Evolutionary conservation across 257 asterid genomes (phyloP).

Genomic region (Fraxinus quadrangulata): DNA sequence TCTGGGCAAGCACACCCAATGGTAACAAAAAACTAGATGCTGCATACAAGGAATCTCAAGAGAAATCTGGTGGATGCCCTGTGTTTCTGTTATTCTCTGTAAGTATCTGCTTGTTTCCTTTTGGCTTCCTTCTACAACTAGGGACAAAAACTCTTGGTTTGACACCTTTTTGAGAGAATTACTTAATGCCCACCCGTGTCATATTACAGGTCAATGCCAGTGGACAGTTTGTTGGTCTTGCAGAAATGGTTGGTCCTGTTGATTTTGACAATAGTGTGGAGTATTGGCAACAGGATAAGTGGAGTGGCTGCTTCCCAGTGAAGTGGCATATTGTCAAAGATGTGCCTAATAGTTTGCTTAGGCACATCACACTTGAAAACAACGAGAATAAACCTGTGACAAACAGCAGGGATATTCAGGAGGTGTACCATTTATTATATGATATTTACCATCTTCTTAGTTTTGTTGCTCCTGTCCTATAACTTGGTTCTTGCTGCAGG

Average conservation of each 20-base stretch:
- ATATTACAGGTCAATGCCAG: conserved; percentile 46
- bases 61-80: conserved; percentile 36
- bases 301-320: conserved; percentile 51
- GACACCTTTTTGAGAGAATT: background rate
- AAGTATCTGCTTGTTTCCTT: conserved; percentile 17
- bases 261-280: conserved; percentile 39
- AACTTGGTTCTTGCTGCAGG: conserved; percentile 30
- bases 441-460: background rate
- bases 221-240: conserved; percentile 57
- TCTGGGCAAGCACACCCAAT: conserved; percentile 50
- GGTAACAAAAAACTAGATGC: conserved; percentile 54
- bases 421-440: conserved; percentile 30
- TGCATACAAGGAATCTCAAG: conserved; percentile 42
- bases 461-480: background rate
- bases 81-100: conserved; percentile 46
- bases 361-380: conserved; percentile 42
- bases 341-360: conserved; percentile 41
- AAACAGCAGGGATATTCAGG: conserved; percentile 56
- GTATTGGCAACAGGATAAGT: conserved; percentile 57
- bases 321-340: conserved; percentile 53
- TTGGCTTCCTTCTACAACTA: background rate
- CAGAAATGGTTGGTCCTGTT: conserved; percentile 49
- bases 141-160: background rate
- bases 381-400: conserved; percentile 59
- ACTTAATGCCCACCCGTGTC: background rate